Base-by-base conservation (phyloP, 2,329 filamentous ascomycete species). In the Byssochlamys sp. region DNA sequence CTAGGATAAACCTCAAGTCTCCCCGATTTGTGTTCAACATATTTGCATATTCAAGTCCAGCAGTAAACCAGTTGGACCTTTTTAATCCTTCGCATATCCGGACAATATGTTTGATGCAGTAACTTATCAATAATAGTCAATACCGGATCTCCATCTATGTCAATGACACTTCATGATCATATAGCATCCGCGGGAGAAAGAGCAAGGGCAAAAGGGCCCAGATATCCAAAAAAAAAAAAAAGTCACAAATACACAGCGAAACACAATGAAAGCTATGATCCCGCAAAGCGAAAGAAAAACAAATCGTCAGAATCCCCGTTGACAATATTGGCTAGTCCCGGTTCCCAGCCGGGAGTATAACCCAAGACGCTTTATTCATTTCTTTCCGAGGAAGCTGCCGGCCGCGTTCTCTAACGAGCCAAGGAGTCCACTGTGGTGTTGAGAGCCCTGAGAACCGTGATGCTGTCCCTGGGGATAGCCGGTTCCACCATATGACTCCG, bases 341-440 rank as follows among this genome's bases (percentile, higher is more conserved):
- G 49, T 51, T 25, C 2, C 25, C 49, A 51, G 39, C 39, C n/a
- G 39, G 39, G n/a, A 45, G 19, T n/a, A 39, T 45, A 14, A n/a
- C 39, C 27, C 25, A 24, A 12, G 4, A 26, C 49, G 27, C 24
- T 26, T 28, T 14, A 12, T 65, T 60, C 70, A 74, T 62, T 70
- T 72, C 66, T 72, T 71, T 24, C 6, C 25, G 65, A 74, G 72
- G 66, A 70, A 74, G 55, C 63, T 61, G 57, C 70, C 69, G 45
- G 45, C 45, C 7, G 45, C 14, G 14, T 49, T 25, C 7, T 10
- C 24, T 10, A 49, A 12, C 14, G 10, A 3, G 12, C 10, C 24
- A 25, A 49, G 6, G 2, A 51, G 2, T 51, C 24, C 19, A 25
- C 19, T 2, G 49, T 27, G 10, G 5, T 51, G 49, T 9, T 26